Evolutionary conservation across 1,139 yeast species (phyloP).

Genomic region (Lodderomyces orthopsilosis): DNA sequence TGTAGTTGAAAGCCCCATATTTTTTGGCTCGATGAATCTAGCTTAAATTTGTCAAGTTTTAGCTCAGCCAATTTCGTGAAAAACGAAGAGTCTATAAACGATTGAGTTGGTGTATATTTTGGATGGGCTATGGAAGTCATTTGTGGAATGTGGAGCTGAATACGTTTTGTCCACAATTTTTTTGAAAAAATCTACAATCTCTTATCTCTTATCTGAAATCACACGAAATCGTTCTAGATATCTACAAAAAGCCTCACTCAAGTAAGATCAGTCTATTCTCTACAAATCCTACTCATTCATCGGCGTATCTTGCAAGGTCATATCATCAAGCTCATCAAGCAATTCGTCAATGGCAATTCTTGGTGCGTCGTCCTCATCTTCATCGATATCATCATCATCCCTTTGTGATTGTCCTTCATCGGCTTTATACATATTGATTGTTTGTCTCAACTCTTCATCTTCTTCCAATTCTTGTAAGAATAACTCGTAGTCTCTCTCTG

Average conservation of each 20-base stretch:
- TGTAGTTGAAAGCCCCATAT: conserved; percentile 38
- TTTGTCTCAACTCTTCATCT: conserved; percentile 90
- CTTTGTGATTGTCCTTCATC: conserved; percentile 20
- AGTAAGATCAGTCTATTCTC: no score
- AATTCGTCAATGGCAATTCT: conserved; percentile 77
- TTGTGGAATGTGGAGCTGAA: no score
- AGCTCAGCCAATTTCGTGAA: conserved; percentile 67
- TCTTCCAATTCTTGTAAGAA: conserved; percentile 98
- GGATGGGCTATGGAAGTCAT: background rate
- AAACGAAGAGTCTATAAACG: conserved; percentile 83
- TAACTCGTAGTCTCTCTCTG: conserved; percentile 91
- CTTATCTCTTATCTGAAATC: no score
- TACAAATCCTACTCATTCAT: conserved; percentile 16
- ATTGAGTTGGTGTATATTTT: conserved; percentile 49
- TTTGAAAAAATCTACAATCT: no score
- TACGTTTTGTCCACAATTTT: no score
- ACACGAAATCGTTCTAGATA: no score
- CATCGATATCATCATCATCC: conserved; percentile 35
- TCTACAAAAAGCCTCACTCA: background rate
- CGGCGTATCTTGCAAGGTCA: conserved; percentile 65
- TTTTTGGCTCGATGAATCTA: conserved; percentile 47
- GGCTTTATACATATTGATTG: conserved; percentile 83
- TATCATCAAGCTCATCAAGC: conserved; percentile 88
- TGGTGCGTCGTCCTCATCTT: conserved; percentile 68
- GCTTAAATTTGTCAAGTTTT: conserved; percentile 65